Percentiles rank a stretch among this genome's conserved stretches.
These are phyloP conservation scores for Digitaria exilis DNA, from an alignment of 202 grass and related monocot genomes.

Conservation along the genomic window DNA sequence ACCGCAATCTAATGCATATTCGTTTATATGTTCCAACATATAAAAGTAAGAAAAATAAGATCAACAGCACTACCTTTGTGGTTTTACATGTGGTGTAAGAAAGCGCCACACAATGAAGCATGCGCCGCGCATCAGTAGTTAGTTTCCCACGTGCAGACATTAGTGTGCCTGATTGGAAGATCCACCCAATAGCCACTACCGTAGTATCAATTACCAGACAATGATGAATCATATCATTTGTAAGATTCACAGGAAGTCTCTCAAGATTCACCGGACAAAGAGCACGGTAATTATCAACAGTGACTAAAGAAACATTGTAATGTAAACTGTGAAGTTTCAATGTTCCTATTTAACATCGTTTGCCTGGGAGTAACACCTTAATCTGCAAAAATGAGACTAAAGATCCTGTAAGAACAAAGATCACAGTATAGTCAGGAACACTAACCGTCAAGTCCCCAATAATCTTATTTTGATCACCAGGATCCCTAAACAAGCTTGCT, in stretches of 20 bases:
- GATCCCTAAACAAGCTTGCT: too few relatives aligned
- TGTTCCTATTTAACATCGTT: not conserved
- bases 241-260: not conserved
- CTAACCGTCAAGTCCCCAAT: too few relatives aligned
- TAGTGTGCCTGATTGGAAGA: not conserved
- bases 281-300: too few relatives aligned
- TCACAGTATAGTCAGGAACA: not conserved
- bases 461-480: too few relatives aligned
- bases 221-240: not conserved
- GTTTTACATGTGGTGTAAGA: not conserved
- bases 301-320: too few relatives aligned
- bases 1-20: too few relatives aligned
- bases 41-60: not conserved
- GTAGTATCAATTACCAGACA: not conserved
- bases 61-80: not conserved
- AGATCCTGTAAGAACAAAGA: not conserved
- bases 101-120: not conserved
- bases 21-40: too few relatives aligned
- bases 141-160: not conserved
- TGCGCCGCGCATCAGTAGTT: not conserved
- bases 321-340: too few relatives aligned
- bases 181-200: not conserved
- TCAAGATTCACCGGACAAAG: too few relatives aligned
- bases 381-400: constrained; percentile 2
- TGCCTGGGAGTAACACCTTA: constrained; percentile 7